Percentiles rank a stretch among this genome's conserved stretches.
Evolutionary conservation across 768 basidiomycete genomes (phyloP).

Genomic region (Suillus ampliporus): DNA sequence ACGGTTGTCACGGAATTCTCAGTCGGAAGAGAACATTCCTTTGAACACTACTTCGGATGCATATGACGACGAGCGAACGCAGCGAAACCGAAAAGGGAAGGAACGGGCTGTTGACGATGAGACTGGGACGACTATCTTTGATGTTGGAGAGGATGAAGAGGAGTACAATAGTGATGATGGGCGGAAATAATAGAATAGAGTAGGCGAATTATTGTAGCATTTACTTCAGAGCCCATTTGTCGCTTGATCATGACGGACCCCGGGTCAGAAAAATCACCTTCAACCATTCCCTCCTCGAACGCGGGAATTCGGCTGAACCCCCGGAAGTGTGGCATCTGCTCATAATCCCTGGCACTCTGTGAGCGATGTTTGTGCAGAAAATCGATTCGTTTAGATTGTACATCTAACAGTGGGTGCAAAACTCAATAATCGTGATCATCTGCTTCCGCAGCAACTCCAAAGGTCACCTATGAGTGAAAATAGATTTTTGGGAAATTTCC

Average conservation of each 20-base stretch:
- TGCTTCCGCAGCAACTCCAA: too few relatives aligned
- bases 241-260: neutral
- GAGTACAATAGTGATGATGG: constrained; percentile 25
- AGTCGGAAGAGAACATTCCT: constrained; percentile 73
- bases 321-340: neutral
- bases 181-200: constrained; percentile 5
- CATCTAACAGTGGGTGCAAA: too few relatives aligned
- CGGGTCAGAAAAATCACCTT: neutral
- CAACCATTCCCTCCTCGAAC: neutral
- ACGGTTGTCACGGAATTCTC: neutral
- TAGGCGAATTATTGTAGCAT: neutral
- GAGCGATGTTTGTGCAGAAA: too few relatives aligned
- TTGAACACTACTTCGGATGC: constrained; percentile 55
- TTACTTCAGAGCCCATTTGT: neutral
- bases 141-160: constrained; percentile 61
- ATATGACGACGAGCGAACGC: constrained; percentile 48
- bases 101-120: constrained; percentile 43
- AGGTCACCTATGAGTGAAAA: too few relatives aligned
- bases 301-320: neutral
- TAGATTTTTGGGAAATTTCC: too few relatives aligned
- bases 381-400: too few relatives aligned
- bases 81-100: constrained; percentile 52
- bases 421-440: too few relatives aligned
- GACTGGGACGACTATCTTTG: constrained; percentile 52
- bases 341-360: too few relatives aligned